Percentiles rank a stretch among this genome's conserved stretches.
Evolutionary conservation across 2,329 filamentous ascomycete genomes (phyloP).

Genomic region (Scorias spongiosa): DNA sequence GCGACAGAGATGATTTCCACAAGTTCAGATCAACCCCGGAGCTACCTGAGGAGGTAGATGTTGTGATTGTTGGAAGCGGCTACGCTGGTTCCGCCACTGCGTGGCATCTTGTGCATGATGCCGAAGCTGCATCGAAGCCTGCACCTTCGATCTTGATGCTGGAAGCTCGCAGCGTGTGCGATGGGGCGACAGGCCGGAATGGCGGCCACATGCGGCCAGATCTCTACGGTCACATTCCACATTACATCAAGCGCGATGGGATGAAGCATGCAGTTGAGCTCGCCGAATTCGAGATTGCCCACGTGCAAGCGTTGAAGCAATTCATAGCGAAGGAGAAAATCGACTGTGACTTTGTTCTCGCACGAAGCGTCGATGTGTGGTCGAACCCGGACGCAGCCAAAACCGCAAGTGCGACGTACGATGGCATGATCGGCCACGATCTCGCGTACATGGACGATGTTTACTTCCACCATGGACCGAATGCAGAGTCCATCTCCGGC

Average conservation of each 20-base stretch:
- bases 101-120: conserved; percentile 2
- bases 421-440: conserved; percentile 17
- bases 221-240: neutral
- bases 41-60: conserved; percentile 5
- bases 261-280: conserved; percentile 17
- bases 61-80: conserved; percentile 14
- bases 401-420: conserved; percentile 15
- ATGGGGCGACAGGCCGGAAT: neutral
- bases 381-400: conserved; percentile 13
- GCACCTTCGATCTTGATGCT: neutral
- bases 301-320: conserved; percentile 20
- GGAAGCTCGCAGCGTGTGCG: neutral
- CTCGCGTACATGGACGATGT: conserved; percentile 17
- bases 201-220: conserved; percentile 1
- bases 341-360: conserved; percentile 32
- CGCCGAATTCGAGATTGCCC: conserved; percentile 16
- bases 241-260: conserved; percentile 10
- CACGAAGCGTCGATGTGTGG: conserved; percentile 26
- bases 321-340: conserved; percentile 25
- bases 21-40: conserved; percentile 6
- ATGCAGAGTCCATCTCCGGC: conserved; percentile 21
- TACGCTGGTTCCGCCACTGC: conserved; percentile 14
- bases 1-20: conserved; percentile 1
- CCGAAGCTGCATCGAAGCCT: neutral
- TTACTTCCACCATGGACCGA: conserved; percentile 13